Evolutionary conservation across 1,139 yeast species (phyloP).

Genomic region (Debaryomyces sp.): DNA sequence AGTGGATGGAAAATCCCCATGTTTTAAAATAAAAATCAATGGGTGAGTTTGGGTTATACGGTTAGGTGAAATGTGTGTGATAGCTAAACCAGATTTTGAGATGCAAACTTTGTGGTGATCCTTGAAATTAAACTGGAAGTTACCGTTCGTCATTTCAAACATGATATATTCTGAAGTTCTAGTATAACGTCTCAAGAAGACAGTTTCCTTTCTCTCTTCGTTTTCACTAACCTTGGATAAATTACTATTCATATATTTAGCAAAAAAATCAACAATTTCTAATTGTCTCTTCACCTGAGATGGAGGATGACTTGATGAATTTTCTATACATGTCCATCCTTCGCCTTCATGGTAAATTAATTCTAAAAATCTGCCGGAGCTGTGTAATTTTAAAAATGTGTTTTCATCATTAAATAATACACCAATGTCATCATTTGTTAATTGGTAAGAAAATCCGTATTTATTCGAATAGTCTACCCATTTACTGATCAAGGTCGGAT

Average conservation of each 20-base stretch:
- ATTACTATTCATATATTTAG: conserved; percentile 81
- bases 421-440: conserved; percentile 91
- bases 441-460: conserved; percentile 93
- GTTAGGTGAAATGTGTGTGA: conserved; percentile 82
- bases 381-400: conserved; percentile 71
- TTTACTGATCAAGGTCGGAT: conserved; percentile 80
- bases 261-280: conserved; percentile 82
- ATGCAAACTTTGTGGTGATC: conserved; percentile 91
- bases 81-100: conserved; percentile 71
- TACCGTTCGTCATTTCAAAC: conserved; percentile 93
- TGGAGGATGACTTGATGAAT: conserved; percentile 58
- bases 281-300: conserved; percentile 66
- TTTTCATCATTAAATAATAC: conserved; percentile 85
- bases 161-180: conserved; percentile 79
- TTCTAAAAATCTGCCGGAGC: conserved; percentile 64
- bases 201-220: conserved; percentile 61
- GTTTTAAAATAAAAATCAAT: conserved; percentile 58
- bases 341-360: conserved; percentile 60
- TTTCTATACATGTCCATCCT: conserved; percentile 77
- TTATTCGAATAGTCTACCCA: conserved; percentile 99
- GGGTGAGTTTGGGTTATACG: conserved; percentile 74
- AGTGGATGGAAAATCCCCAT: conserved; percentile 61
- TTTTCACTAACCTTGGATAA: conserved; percentile 71
- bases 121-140: conserved; percentile 90
- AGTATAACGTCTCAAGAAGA: conserved; percentile 78